A percentile compares a stretch with the other conserved stretches of the same genome.
Conservation (phyloP, 2,329 filamentous ascomycete genomes). For the Fusarium sp. region DNA sequence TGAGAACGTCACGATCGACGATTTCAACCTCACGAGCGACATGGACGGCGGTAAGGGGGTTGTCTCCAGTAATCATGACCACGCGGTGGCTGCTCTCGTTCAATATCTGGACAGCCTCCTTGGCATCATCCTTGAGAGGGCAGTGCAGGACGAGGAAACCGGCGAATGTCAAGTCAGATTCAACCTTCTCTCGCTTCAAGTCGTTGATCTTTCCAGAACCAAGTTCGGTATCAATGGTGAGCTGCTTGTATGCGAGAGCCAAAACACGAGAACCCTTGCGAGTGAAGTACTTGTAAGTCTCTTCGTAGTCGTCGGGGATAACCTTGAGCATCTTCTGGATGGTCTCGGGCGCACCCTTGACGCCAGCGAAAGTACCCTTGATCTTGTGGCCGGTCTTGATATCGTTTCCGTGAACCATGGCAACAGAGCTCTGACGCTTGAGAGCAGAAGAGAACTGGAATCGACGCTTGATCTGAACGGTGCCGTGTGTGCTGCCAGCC, state of each 20-base stretch:
- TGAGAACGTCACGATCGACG: conserved; percentile 93
- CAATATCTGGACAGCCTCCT: conserved; percentile 93
- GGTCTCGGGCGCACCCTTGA: conserved; percentile 97
- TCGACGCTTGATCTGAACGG: conserved; percentile 92
- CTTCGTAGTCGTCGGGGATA: conserved; percentile 89
- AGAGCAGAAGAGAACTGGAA: conserved; percentile 98
- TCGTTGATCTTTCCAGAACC: conserved; percentile 90
- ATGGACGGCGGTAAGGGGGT: conserved; percentile 94
- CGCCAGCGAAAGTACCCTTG: conserved; percentile 89
- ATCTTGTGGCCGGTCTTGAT: conserved; percentile 78
- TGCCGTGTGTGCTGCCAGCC: conserved; percentile 63
- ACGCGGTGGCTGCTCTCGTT: conserved; percentile 99
- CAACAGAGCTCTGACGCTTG: conserved; percentile 95
- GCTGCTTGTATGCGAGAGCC: conserved; percentile 92
- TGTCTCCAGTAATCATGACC: conserved; percentile 99
- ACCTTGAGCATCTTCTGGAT: conserved; percentile 92
- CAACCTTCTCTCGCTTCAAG: conserved; percentile 91
- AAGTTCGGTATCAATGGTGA: conserved; percentile 84
- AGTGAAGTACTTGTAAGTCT: conserved; percentile 98
- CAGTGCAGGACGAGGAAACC: conserved; percentile 96
- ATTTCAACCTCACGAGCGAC: conserved; percentile 97
- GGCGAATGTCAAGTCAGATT: conserved; percentile 86
- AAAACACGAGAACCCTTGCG: conserved; percentile 94
- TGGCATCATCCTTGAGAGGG: conserved; percentile 94
- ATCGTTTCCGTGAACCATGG: conserved; percentile 80